phyloP scores from a whole-genome alignment of 1,284 basidiomycete species.

The Amylostereum chailletii region DNA sequence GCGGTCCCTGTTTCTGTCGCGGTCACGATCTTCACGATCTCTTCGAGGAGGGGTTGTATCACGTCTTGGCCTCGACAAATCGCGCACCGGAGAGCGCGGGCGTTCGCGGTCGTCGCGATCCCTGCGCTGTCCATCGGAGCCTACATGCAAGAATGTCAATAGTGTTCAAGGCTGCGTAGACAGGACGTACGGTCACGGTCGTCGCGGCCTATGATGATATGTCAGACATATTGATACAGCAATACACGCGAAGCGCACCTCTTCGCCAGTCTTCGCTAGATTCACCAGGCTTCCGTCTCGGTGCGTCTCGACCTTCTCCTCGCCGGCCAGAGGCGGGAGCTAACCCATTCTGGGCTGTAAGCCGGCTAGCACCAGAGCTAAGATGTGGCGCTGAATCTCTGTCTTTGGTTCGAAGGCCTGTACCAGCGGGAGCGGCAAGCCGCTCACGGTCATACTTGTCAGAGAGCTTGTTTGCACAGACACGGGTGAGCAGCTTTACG shows the following conservation, averaged over 20 bases:
- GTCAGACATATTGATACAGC: conserved; percentile 1
- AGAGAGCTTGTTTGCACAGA: conserved; percentile 43
- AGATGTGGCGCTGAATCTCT: conserved; percentile 62
- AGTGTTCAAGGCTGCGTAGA: neutral
- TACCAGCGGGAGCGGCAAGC: conserved; percentile 40
- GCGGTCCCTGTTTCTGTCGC: conserved; percentile 32
- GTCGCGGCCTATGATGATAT: conserved; percentile 39
- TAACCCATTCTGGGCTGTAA: conserved; percentile 28
- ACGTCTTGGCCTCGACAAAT: conserved; percentile 48
- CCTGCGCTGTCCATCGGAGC: conserved; percentile 38
- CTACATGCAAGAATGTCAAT: conserved; percentile 17
- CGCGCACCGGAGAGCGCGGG: conserved; percentile 50
- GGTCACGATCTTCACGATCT: conserved; percentile 19
- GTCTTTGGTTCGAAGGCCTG: conserved; percentile 50
- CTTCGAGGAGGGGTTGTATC: conserved; percentile 45
- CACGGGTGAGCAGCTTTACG: conserved; percentile 7
- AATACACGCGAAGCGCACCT: conserved; percentile 34
- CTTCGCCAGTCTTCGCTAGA: conserved; percentile 73
- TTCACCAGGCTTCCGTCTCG: conserved; percentile 64
- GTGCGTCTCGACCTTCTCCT: conserved; percentile 46
- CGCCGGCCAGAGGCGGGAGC: conserved; percentile 35
- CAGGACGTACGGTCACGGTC: conserved; percentile 40
- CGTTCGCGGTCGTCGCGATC: conserved; percentile 54
- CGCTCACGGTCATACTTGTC: conserved; percentile 82
- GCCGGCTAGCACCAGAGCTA: conserved; percentile 30